Evolutionary conservation across 345 rosid species (phyloP), one percentile per base, ranked within the genome.

Genomic region (Brassica cretica): DNA sequence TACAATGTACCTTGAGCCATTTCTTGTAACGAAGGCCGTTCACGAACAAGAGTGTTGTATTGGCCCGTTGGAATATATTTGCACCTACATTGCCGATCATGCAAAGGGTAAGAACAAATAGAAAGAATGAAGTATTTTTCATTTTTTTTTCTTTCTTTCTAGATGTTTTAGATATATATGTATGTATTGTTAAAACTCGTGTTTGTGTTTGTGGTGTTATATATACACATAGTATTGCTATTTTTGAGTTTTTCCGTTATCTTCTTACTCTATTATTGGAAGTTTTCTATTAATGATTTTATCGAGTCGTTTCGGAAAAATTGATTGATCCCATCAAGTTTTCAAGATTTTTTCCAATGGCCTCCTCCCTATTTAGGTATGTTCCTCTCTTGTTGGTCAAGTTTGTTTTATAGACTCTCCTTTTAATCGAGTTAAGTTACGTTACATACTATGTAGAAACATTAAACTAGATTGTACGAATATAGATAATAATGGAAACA

Each of bases 1-100:
- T 33, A 24, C 80, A 77, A 15, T 58, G 80, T 10, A 70, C 75
- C 71, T 21, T 77, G 56, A 77, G 75, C 67, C 64, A 62, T 5
- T 77, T 77, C 3, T 51, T 77, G 65, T 77, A 14, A 0, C 5
- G 1, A 35, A 77, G 75, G 0, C 6, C 6, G 56, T 71, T 78
- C 16, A 16, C 58, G 29, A 78, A 2, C 0, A 2, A 11, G 29
- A 77, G 1, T 2, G 3, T 4, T 7, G 75, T 64, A 24, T 12
- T 8, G 18, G 6, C 7, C 1, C 75, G 68, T 76, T 68, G 14
- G 5, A 68, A 75, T 2, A 21, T 5, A 44, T 58, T 35, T 0
- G 18, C 32, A 29, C 25, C 60, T 75, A 24, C 79, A 59, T 76
- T 41, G 51, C 6, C 15, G 49, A 68, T 76, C 74, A 69, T 46